Evolutionary conservation across 140 eudicot species (phyloP).

Genomic region (Cichorium intybus): DNA sequence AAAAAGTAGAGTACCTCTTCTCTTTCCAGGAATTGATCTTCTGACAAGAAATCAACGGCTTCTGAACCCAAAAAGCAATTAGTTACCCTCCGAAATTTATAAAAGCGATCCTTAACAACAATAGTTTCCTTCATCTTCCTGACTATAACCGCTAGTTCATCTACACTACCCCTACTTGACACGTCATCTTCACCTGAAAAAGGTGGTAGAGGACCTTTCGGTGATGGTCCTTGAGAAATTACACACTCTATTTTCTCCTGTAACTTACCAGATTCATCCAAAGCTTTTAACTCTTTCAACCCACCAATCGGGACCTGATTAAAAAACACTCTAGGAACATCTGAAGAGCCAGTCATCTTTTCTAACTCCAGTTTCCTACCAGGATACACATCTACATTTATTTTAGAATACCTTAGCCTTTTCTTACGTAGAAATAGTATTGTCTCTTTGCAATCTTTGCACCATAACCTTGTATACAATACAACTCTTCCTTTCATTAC

Average conservation of each 20-base stretch:
- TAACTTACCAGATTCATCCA: constrained; percentile 59
- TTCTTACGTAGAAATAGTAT: constrained; percentile 43
- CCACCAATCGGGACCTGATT: constrained; percentile 62
- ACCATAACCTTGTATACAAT: constrained; percentile 61
- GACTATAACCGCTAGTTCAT: constrained; percentile 63
- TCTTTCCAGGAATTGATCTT: constrained; percentile 68
- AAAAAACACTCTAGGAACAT: constrained; percentile 66
- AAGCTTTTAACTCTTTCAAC: constrained; percentile 40
- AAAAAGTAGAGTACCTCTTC: constrained; percentile 47
- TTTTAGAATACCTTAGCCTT: constrained; percentile 56
- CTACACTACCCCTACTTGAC: constrained; percentile 46
- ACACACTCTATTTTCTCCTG: constrained; percentile 61
- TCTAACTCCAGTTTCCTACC: constrained; percentile 58
- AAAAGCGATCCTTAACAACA: constrained; percentile 53
- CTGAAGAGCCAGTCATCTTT: constrained; percentile 46
- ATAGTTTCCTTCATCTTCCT: constrained; percentile 52
- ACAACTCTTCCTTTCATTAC: constrained; percentile 59
- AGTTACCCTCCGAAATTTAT: constrained; percentile 56
- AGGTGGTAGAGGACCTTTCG: constrained; percentile 71
- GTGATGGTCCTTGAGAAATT: constrained; percentile 45
- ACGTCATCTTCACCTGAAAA: constrained; percentile 79
- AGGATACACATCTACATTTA: constrained; percentile 66
- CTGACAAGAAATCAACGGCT: constrained; percentile 67
- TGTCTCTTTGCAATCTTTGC: constrained; percentile 51
- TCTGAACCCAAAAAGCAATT: constrained; percentile 70